Evolutionary conservation across 768 basidiomycete species (phyloP).

Genomic region (Pulveroboletus sp.): DNA sequence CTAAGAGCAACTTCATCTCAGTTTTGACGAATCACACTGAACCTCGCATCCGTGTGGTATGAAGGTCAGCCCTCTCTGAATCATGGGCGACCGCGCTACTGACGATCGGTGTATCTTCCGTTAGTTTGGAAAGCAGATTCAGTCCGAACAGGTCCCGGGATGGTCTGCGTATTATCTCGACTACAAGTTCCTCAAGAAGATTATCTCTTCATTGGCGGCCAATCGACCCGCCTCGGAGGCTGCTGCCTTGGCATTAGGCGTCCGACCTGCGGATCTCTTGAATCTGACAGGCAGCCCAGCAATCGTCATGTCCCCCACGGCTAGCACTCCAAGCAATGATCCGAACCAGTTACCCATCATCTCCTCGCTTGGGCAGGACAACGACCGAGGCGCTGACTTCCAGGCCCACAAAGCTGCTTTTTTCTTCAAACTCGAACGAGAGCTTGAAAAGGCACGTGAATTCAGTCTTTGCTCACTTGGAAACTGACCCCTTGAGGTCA

Average conservation of each 20-base stretch:
- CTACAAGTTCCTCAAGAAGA: slow-evolving; percentile 98
- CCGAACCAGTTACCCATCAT: slow-evolving; percentile 54
- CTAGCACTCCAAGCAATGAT: slow-evolving; percentile 25
- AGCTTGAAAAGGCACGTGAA: slow-evolving; percentile 83
- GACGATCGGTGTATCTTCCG: background rate
- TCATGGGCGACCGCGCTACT: background rate
- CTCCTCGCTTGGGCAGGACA: slow-evolving; percentile 57
- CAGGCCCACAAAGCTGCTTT: slow-evolving; percentile 95
- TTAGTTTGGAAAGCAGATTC: slow-evolving; percentile 98
- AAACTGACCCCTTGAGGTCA: slow-evolving; percentile 4
- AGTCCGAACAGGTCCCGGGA: slow-evolving; percentile 92
- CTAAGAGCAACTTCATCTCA: slow-evolving; percentile 9
- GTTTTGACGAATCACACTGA: slow-evolving; percentile 2
- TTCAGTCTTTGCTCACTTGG: background rate
- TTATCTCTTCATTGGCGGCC: slow-evolving; percentile 90
- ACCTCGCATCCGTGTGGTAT: slow-evolving; percentile 20
- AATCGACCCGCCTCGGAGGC: slow-evolving; percentile 90
- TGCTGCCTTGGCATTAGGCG: slow-evolving; percentile 76
- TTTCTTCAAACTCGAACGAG: slow-evolving; percentile 97
- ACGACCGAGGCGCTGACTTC: slow-evolving; percentile 77
- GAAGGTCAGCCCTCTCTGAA: slow-evolving; percentile 24
- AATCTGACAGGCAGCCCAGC: slow-evolving; percentile 31
- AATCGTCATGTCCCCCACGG: slow-evolving; percentile 25
- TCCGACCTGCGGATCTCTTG: slow-evolving; percentile 60
- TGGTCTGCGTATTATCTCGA: slow-evolving; percentile 96